Evolutionary conservation across 352 stramenopile genomes (phyloP), one percentile per base, ranked within the genome.

Genomic region (Stramenopiles sp.): DNA sequence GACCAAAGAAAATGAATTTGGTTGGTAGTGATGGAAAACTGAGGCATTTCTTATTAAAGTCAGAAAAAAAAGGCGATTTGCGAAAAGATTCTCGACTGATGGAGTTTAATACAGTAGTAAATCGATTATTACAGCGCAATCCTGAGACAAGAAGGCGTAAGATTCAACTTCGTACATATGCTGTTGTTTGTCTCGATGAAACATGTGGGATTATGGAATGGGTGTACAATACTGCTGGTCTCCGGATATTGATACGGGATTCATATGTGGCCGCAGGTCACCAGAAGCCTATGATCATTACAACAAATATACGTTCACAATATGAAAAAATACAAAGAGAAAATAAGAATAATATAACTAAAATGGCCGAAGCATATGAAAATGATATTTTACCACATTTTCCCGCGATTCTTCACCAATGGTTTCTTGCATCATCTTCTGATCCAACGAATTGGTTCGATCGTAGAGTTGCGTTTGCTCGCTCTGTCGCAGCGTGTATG

Each of bases 31-130:
- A 42, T 40, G 71, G 71, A 0, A 42, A 62, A 12, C 42, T 52
- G 21, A 77, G 83, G 41, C 58, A 66, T 23, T 90, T 91, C 49
- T 45, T 91, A 29, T 90, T 71, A 52, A 91, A 91, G 46, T 52
- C 72, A 48, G 86, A 99, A 52, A 85, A 79, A 45, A 88, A 83
- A 24, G 88, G 86, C 2, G 88, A 99, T 53, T 60, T 99, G 36
- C 64, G 88, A 26, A 99, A 99, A 60, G 88, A 99, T 59, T 72
- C 79, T 15, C 71, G 84, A 24, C 84, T 98, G 55, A 94, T 99
- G 73, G 88, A 99, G 55, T 85, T 96, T 40, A 93, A 91, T 48
- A 86, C 69, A 40, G 86, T 96, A 47, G 87, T 99, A 35, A 99
- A 99, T 61, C 76, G 88, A 39, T 57, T 99, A n/a, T 64, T 99